A percentile compares a stretch with the other conserved stretches of the same genome.
Evolutionary conservation across 805 yeast species (phyloP).

Genomic region (Alloascoidea africana): DNA sequence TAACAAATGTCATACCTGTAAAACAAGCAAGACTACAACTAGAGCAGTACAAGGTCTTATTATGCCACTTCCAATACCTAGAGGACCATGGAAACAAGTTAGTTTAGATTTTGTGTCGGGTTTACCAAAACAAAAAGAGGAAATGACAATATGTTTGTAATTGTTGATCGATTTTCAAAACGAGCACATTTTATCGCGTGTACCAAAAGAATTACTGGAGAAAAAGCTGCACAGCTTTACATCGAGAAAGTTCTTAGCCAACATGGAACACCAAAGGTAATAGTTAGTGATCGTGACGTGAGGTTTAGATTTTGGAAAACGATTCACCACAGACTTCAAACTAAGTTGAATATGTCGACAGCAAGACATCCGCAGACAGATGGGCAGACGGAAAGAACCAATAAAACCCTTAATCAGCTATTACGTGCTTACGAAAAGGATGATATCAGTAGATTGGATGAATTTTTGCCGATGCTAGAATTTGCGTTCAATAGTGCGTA

Average conservation of each 20-base stretch:
- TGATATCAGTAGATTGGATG: conserved; percentile 3
- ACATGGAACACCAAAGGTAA: conserved; percentile 7
- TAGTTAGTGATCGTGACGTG: conserved; percentile 7
- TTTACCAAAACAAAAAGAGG: too few relatives aligned
- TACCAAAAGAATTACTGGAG: conserved; percentile 3
- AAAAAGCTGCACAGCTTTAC: conserved; percentile 3
- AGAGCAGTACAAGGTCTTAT: too few relatives aligned
- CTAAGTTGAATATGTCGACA: conserved; percentile 6
- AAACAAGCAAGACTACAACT: too few relatives aligned
- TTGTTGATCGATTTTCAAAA: too few relatives aligned
- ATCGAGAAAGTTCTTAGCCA: conserved; percentile 5
- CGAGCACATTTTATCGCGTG: too few relatives aligned
- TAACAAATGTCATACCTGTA: too few relatives aligned
- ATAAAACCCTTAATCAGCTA: conserved; percentile 6
- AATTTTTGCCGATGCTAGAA: conserved; percentile 2
- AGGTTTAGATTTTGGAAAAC: conserved; percentile 8
- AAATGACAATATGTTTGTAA: too few relatives aligned
- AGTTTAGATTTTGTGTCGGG: too few relatives aligned
- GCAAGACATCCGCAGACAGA: conserved; percentile 9
- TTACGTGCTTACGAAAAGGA: conserved; percentile 4
- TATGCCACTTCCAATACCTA: too few relatives aligned
- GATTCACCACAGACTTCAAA: conserved; percentile 4
- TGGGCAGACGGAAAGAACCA: conserved; percentile 11
- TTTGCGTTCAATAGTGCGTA: conserved; percentile 4
- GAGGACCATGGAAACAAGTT: too few relatives aligned